These are phyloP conservation scores for Claviceps humidiphila DNA, from an alignment of 2,329 filamentous ascomycete species.

Conservation along the genomic window DNA sequence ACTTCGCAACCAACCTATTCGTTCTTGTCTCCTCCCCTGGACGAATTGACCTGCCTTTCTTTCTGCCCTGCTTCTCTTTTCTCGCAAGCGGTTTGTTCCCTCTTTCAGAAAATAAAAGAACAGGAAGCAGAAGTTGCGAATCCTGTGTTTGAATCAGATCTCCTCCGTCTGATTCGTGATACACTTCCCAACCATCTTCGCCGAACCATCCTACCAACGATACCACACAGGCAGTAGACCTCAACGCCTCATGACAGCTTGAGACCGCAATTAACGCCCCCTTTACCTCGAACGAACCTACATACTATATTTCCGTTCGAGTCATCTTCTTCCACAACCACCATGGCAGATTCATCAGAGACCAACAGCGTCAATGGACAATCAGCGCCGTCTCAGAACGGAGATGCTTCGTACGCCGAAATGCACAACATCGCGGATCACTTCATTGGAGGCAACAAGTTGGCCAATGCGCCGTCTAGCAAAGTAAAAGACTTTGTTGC, in stretches of 20 bases:
- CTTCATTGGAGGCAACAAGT: constrained; percentile 89
- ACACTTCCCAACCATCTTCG: constrained; percentile 1
- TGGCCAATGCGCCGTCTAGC: constrained; percentile 68
- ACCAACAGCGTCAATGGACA: constrained; percentile 33
- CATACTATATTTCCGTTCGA: not conserved
- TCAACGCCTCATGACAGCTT: constrained; percentile 2
- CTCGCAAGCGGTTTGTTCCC: constrained; percentile 1
- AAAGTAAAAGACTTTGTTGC: constrained; percentile 95
- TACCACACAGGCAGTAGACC: not conserved
- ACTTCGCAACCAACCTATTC: not conserved
- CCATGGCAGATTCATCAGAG: constrained; percentile 32
- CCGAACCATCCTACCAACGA: not conserved
- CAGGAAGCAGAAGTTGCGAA: not conserved
- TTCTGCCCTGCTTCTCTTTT: not conserved
- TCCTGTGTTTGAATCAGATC: not conserved
- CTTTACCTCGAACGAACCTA: not conserved
- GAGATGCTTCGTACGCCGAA: constrained; percentile 57
- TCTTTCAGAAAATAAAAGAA: not conserved
- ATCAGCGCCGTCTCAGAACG: constrained; percentile 40
- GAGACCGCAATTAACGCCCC: not conserved
- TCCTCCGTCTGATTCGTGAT: not conserved
- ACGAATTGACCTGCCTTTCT: constrained; percentile 1
- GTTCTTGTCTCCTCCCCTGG: constrained; percentile 5
- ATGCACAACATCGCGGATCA: constrained; percentile 77
- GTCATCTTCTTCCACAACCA: constrained; percentile 7